These are phyloP conservation scores for Tylopilus balloui DNA, from an alignment of 768 basidiomycete genomes.

Conservation along the genomic window DNA sequence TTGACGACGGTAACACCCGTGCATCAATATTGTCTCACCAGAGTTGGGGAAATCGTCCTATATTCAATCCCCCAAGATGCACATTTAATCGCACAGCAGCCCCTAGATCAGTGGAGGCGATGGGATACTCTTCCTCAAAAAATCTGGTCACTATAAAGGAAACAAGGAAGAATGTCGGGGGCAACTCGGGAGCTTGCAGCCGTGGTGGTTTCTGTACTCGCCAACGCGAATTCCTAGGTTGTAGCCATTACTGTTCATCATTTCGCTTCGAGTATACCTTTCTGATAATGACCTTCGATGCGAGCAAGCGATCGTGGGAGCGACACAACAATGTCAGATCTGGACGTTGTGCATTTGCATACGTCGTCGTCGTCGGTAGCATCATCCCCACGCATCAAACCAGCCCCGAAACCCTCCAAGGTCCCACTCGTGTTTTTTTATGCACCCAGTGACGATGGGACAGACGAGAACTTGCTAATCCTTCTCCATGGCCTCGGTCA, in stretches of 20 bases:
- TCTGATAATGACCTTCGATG: neutral
- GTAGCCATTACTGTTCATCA: neutral
- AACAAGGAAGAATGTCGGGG: neutral
- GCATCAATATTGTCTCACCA: constrained; percentile 9
- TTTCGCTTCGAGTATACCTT: too few species aligned
- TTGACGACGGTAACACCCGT: constrained; percentile 4
- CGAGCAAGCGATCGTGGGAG: too few species aligned
- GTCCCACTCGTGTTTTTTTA: constrained; percentile 64
- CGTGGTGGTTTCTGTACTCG: neutral
- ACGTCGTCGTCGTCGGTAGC: constrained; percentile 5
- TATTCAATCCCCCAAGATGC: constrained; percentile 6
- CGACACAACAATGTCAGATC: constrained; percentile 10
- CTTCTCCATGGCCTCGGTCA: constrained; percentile 83
- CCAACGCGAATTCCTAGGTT: too few species aligned
- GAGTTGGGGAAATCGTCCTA: neutral
- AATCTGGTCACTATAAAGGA: neutral
- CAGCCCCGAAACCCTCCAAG: constrained; percentile 39
- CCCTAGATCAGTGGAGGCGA: constrained; percentile 1
- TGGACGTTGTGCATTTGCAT: constrained; percentile 21
- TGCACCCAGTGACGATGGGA: constrained; percentile 71
- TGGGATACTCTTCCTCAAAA: neutral
- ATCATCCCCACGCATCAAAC: constrained; percentile 40
- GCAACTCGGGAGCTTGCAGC: neutral
- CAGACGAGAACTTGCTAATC: constrained; percentile 80
- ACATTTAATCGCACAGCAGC: constrained; percentile 7